Conservation (phyloP, 495 filamentous ascomycete species). For the Aspergillus coremiiformis region DNA sequence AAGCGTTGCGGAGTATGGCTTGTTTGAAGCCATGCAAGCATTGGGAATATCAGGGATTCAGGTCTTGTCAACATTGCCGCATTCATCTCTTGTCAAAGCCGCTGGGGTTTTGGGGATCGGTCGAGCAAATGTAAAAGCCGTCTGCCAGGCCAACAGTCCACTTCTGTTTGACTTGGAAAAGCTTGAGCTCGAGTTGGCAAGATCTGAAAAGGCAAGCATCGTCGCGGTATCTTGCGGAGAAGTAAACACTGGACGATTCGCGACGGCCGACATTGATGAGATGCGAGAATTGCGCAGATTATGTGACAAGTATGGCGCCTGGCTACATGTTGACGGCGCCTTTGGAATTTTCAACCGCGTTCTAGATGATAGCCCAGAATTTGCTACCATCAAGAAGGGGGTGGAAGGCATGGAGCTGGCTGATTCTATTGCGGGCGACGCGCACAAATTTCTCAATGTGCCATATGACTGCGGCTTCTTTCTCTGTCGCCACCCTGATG, state of each 20-base stretch:
- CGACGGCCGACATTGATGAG: conserved; percentile 50
- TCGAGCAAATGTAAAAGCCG: conserved; percentile 53
- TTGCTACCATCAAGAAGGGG: conserved; percentile 44
- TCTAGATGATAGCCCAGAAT: conserved; percentile 53
- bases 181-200: conserved; percentile 47
- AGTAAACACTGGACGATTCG: conserved; percentile 86
- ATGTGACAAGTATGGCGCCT: conserved; percentile 68
- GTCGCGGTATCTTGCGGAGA: conserved; percentile 76
- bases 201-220: conserved; percentile 54
- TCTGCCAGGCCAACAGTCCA: conserved; percentile 46
- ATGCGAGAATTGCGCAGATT: conserved; percentile 58
- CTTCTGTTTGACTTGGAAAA: conserved; percentile 60
- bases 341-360: conserved; percentile 79
- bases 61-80: conserved; percentile 71
- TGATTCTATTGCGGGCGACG: conserved; percentile 81
- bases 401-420: conserved; percentile 69
- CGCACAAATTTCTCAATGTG: conserved; percentile 90
- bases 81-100: conserved; percentile 77
- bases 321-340: conserved; percentile 88
- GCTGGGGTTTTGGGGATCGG: conserved; percentile 77
- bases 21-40: conserved; percentile 56
- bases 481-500: conserved; percentile 54
- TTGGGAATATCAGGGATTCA: conserved; percentile 61
- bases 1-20: conserved; percentile 60
- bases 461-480: conserved; percentile 94